Evolutionary conservation across 257 asterid species (phyloP).

Genomic region (Solanum lignicaule): DNA sequence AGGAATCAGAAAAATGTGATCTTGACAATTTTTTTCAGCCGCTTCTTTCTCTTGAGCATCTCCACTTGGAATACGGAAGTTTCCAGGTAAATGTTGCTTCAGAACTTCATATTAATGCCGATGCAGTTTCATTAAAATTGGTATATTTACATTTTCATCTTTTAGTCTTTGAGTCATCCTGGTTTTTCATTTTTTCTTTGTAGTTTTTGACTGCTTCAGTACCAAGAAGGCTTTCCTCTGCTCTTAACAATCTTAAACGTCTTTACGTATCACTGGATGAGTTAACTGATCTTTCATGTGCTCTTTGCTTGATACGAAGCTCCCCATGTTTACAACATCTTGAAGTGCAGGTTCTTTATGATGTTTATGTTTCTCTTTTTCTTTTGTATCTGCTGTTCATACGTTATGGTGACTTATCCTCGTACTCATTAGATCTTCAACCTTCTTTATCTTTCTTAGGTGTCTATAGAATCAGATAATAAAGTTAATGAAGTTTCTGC

Average conservation of each 20-base stretch:
- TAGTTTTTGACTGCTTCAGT: not conserved
- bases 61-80: not conserved
- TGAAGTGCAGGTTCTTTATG: not conserved
- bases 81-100: not conserved
- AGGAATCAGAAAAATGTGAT: not conserved
- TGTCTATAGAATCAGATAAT: not conserved
- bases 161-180: not conserved
- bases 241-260: not conserved
- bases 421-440: not conserved
- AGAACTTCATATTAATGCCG: not conserved
- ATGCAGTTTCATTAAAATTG: not conserved
- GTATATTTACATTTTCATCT: not conserved
- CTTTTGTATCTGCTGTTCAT: not conserved
- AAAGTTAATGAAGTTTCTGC: not conserved
- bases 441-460: not conserved
- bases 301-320: not conserved
- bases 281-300: not conserved
- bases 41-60: not conserved
- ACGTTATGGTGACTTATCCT: not conserved
- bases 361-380: not conserved
- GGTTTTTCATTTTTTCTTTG: not conserved
- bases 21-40: not conserved
- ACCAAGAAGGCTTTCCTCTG: not conserved
- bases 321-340: not conserved
- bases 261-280: not conserved